A percentile compares a stretch with the other conserved stretches of the same genome.
Evolutionary conservation across 306 rosid genomes (phyloP).

Genomic region (Dryas alaskensis): DNA sequence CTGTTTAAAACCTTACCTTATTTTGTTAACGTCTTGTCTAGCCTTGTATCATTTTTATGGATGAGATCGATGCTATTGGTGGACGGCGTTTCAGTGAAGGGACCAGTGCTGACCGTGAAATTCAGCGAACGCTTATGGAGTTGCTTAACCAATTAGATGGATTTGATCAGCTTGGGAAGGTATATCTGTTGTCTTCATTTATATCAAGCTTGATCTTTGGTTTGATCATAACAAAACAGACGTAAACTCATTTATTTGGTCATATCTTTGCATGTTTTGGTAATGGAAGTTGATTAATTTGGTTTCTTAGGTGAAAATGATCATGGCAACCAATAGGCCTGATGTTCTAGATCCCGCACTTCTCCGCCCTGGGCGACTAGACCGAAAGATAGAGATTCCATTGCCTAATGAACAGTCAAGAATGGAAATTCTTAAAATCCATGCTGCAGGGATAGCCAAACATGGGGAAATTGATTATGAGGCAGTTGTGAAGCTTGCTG

Average conservation of each 20-base stretch:
- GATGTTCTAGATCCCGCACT: slow-evolving; percentile 97
- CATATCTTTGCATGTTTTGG: neutral
- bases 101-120: slow-evolving; percentile 97
- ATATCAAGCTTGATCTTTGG: neutral
- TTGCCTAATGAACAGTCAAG: slow-evolving; percentile 95
- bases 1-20: neutral
- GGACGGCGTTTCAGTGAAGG: slow-evolving; percentile 98
- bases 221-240: neutral
- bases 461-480: slow-evolving; percentile 98
- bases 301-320: slow-evolving; percentile 82
- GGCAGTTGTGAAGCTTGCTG: slow-evolving; percentile 97
- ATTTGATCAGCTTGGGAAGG: slow-evolving; percentile 97
- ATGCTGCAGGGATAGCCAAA: slow-evolving; percentile 95
- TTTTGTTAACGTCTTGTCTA: slow-evolving; percentile 30
- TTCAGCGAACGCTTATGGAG: slow-evolving; percentile 96
- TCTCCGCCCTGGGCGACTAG: slow-evolving; percentile 91
- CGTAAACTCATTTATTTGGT: neutral
- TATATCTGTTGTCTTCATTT: slow-evolving; percentile 26
- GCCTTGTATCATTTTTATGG: slow-evolving; percentile 99
- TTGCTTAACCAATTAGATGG: slow-evolving; percentile 97
- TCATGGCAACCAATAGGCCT: slow-evolving; percentile 94
- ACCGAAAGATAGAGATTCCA: slow-evolving; percentile 95
- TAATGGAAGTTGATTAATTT: slow-evolving; percentile 8
- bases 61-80: slow-evolving; percentile 98
- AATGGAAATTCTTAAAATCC: slow-evolving; percentile 94